Evolutionary conservation across 257 asterid genomes (phyloP), one percentile per base, ranked within the genome.

Genomic region (Coffea canephora): DNA sequence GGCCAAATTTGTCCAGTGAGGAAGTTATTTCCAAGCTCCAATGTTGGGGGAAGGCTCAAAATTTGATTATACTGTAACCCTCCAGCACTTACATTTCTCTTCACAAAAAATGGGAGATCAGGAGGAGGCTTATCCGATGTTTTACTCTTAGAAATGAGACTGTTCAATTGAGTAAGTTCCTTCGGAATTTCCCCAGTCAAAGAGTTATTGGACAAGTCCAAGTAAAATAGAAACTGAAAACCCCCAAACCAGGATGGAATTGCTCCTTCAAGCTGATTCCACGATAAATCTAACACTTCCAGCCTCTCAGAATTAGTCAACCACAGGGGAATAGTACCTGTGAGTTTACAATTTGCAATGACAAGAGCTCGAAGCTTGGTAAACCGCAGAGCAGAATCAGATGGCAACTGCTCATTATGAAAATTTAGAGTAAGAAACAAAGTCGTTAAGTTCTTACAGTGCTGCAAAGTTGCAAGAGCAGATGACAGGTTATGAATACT

Each of bases 171-270:
- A 23, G 97, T 84, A 13, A 94, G 91, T 71, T 88, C 91, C 75
- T 65, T 84, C 0, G 98, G 98, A 69, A 92, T 89, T 39, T 87
- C 74, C 78, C 98, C 98, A 0, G 85, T 74, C 9, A 94, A 78
- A 23, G 93, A 82, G 86, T 94, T 94, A 78, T 94, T 92, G 3
- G 98, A 92, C 74, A 94, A 87, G 80, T 94, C 98, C 88, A 94
- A 75, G 78, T 94, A 94, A 81, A 94, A 94, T 27, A 94, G 83
- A 64, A 81, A 85, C 67, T 88, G 81, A 48, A 94, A 84, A 78
- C 85, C 81, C n/a, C 89, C 90, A 77, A 94, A 88, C 95, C 93
- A 94, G 41, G 95, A 67, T 10, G 97, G 95, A 69, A 94, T 88
- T 0, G 82, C 70, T 67, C 98, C 98, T 18, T 69, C 80, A 59